These are phyloP conservation scores for Hypoxylon sp. DNA, from an alignment of 2,329 filamentous ascomycete species.

Conservation along the genomic window DNA sequence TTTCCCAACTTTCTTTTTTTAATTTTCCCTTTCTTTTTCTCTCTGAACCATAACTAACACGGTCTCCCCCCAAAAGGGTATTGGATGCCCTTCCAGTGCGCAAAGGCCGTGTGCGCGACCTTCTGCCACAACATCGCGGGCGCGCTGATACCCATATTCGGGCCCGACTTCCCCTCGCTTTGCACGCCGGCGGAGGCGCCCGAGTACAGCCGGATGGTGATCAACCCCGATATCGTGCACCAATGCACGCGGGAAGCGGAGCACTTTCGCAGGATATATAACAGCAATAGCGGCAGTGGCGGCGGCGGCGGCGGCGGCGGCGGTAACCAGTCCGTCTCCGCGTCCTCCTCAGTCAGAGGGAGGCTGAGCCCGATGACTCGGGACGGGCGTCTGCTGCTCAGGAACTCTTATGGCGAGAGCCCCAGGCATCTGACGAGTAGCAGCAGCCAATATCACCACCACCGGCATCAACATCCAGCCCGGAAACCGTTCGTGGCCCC, in stretches of 20 bases:
- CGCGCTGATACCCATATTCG: slow-evolving; percentile 90
- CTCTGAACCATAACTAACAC: slow-evolving; percentile 15
- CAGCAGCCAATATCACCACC: too few relatives aligned
- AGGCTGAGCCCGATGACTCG: slow-evolving; percentile 38
- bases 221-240: slow-evolving; percentile 63
- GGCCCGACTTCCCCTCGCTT: slow-evolving; percentile 75
- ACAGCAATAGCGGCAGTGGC: too few relatives aligned
- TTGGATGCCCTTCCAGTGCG: slow-evolving; percentile 93
- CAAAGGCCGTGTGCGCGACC: slow-evolving; percentile 84
- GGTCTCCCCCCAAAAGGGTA: slow-evolving; percentile 69
- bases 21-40: background rate
- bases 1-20: too few relatives aligned
- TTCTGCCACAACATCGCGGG: slow-evolving; percentile 88
- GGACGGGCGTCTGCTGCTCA: slow-evolving; percentile 40
- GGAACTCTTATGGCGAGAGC: slow-evolving; percentile 38
- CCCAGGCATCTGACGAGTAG: slow-evolving; percentile 30
- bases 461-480: slow-evolving; percentile 31
- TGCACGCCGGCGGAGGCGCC: slow-evolving; percentile 72
- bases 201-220: slow-evolving; percentile 72
- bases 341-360: slow-evolving; percentile 23
- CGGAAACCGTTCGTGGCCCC: slow-evolving; percentile 44
- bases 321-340: too few relatives aligned
- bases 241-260: slow-evolving; percentile 61
- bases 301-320: too few relatives aligned
- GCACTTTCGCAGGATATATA: slow-evolving; percentile 49